Base-by-base conservation (phyloP, 345 rosid species). In the Citrus reticulata region DNA sequence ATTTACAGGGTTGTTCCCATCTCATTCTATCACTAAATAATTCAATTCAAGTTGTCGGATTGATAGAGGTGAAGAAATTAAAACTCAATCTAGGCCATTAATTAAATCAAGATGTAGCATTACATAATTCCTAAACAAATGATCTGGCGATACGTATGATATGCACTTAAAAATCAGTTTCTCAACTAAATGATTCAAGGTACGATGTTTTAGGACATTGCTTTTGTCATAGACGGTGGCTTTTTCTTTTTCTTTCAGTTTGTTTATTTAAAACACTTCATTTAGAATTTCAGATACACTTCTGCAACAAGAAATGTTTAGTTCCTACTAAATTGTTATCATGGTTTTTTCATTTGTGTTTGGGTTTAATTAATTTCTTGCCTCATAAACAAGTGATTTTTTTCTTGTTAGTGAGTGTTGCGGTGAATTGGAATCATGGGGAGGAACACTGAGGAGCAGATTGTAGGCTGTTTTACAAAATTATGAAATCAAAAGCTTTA, bases 381-480 rank as follows among this genome's bases (percentile, higher is more conserved):
- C 58, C 46, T 37, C 25, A 13, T 20, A 29, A 69, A 71, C 37
- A 74, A 64, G 65, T 42, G 65, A 17, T 70, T 80, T 73, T 9
- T 73, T 6, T 35, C 17, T 30, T 70, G 67, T 24, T 67, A 27
- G 49, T 67, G 64, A 72, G 34, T 10, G 60, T 57, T 30, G 64
- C 24, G 10, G 54, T 72, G 25, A 40, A 58, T 13, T 66, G 73
- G 58, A 30, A 37, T 20, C 39, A 85, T 86, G 89, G 90, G 80
- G 37, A 82, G 79, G 57, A 83, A 82, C 68, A 77, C 65, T 55
- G 81, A 75, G 72, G 79, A 79, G 37, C 80, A 79, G 62, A 68
- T 55, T 54, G 7, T 8, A 24, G 16, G 61, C 9, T 17, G 9
- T 37, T 57, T 11, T 8, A 2, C 20, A 25, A 34, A 73, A n/a